These are phyloP conservation scores for Exophiala spinifera DNA, from an alignment of 2,329 filamentous ascomycete genomes.

Conservation along the genomic window DNA sequence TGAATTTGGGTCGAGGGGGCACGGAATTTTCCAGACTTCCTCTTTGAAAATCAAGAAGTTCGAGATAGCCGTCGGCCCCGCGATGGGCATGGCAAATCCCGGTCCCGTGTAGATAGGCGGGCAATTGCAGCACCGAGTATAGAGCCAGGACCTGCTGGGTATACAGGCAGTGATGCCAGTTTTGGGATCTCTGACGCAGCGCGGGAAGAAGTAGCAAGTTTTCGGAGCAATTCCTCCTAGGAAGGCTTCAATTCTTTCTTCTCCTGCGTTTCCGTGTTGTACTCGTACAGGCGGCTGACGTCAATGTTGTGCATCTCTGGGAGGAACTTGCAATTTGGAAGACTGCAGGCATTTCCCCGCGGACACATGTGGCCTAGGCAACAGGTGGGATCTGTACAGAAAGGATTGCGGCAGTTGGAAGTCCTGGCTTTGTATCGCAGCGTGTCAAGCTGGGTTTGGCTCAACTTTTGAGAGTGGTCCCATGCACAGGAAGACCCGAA, in stretches of 20 bases:
- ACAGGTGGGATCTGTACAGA: slow-evolving; percentile 21
- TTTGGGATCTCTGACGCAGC: too few relatives aligned
- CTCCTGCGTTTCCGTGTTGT: slow-evolving; percentile 15
- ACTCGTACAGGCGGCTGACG: slow-evolving; percentile 16
- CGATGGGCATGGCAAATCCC: neutral
- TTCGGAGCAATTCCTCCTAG: slow-evolving; percentile 16
- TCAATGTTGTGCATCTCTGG: slow-evolving; percentile 26
- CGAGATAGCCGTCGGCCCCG: neutral
- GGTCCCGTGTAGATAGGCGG: neutral
- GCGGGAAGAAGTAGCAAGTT: neutral
- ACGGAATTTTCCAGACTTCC: neutral
- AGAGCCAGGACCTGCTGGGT: neutral
- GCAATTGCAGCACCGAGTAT: neutral
- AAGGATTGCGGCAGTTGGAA: slow-evolving; percentile 22
- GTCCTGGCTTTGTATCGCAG: slow-evolving; percentile 25
- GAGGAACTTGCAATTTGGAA: slow-evolving; percentile 20
- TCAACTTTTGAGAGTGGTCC: slow-evolving; percentile 22
- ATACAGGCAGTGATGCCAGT: too few relatives aligned
- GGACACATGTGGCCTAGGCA: slow-evolving; percentile 26
- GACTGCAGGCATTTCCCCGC: slow-evolving; percentile 13
- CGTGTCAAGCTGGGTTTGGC: slow-evolving; percentile 20
- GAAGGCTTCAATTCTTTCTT: slow-evolving; percentile 11
- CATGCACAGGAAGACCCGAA: slow-evolving; percentile 22
- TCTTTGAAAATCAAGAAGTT: slow-evolving; percentile 1
- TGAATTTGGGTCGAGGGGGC: neutral